phyloP scores from a whole-genome alignment of 1,284 basidiomycete species.

The Fomes fomentarius region DNA sequence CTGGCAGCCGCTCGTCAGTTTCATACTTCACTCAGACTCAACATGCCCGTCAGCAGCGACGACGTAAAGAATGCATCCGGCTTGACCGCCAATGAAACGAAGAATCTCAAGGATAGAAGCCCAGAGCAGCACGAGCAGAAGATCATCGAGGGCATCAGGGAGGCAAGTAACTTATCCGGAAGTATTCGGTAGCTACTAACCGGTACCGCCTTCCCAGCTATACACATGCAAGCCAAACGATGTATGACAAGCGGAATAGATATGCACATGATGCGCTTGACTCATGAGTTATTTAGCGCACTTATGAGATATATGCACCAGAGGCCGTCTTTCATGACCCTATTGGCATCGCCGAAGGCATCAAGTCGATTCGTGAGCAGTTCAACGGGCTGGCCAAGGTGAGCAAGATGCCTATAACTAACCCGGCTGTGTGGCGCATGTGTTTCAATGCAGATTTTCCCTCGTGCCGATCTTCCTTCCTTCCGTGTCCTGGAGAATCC shows the following conservation, averaged over 20 bases:
- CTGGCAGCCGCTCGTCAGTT: constrained; percentile 3
- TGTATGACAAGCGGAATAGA: constrained; percentile 31
- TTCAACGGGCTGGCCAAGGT: constrained; percentile 53
- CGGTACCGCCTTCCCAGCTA: constrained; percentile 32
- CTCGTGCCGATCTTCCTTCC: constrained; percentile 45
- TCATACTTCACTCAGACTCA: constrained; percentile 1
- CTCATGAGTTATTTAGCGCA: constrained; percentile 33
- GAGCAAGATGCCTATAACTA: no score
- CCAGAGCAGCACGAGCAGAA: constrained; percentile 41
- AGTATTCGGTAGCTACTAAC: no score
- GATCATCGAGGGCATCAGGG: constrained; percentile 45
- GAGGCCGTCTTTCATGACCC: constrained; percentile 53
- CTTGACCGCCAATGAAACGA: constrained; percentile 41
- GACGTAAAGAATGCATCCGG: constrained; percentile 44
- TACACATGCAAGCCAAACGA: constrained; percentile 48
- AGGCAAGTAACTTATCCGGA: constrained; percentile 28
- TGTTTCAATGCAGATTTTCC: constrained; percentile 40
- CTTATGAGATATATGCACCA: constrained; percentile 47
- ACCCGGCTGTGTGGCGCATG: no score
- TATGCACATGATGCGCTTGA: background rate
- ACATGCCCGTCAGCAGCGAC: constrained; percentile 36
- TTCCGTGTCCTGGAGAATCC: constrained; percentile 50
- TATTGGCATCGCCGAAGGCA: constrained; percentile 50
- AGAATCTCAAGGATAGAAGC: constrained; percentile 41
- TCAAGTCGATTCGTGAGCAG: constrained; percentile 46